Evolutionary conservation across 768 basidiomycete genomes (phyloP).

Genomic region (Lactifluus volemus): DNA sequence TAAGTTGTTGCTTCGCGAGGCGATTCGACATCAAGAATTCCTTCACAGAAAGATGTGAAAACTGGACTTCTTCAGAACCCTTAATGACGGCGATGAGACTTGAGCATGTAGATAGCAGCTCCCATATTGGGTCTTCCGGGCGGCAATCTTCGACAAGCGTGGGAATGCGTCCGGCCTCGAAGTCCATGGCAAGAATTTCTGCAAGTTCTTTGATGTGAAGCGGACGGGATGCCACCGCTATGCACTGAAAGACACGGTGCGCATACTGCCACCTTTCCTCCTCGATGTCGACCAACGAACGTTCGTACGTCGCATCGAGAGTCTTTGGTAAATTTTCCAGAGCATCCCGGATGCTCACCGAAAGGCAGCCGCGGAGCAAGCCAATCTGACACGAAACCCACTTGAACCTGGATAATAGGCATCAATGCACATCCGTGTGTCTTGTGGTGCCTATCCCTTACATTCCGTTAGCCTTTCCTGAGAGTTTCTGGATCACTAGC

Average conservation of each 20-base stretch:
- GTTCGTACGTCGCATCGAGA: neutral
- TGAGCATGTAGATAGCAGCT: neutral
- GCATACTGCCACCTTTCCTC: neutral
- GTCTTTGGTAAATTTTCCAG: neutral
- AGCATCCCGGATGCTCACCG: neutral
- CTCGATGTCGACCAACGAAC: neutral
- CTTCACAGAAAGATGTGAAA: slow-evolving; percentile 6
- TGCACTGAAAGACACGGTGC: slow-evolving; percentile 2
- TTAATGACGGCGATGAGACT: neutral
- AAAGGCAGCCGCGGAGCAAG: neutral
- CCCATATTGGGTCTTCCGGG: neutral
- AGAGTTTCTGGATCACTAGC: neutral
- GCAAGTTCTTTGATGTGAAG: neutral
- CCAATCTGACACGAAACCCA: neutral
- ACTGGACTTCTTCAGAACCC: neutral
- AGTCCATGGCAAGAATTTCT: neutral
- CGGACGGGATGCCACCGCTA: neutral
- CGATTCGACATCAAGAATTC: slow-evolving; percentile 2
- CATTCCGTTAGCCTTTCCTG: neutral
- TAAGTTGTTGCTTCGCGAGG: neutral
- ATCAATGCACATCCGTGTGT: neutral
- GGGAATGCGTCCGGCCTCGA: neutral
- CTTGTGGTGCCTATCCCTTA: neutral
- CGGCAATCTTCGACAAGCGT: neutral
- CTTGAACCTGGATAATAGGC: neutral